These are phyloP conservation scores for Sugiyamaella japonica DNA, from an alignment of 1,139 yeast genomes.

Conservation along the genomic window DNA sequence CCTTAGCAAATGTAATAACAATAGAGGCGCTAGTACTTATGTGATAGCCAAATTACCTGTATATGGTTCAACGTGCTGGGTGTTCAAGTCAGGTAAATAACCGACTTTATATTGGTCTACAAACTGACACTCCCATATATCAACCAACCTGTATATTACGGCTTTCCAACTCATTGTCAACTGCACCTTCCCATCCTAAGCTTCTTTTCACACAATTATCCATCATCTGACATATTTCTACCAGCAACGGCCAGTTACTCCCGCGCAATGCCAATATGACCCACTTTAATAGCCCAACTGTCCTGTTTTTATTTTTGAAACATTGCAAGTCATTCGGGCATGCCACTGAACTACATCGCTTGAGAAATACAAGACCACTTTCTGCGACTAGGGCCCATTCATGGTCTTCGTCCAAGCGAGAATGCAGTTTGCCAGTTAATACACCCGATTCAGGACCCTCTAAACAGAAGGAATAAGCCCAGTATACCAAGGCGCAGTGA, in stretches of 20 bases:
- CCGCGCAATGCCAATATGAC: constrained; percentile 27
- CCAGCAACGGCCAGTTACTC: constrained; percentile 28
- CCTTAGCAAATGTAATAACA: too few species aligned
- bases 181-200: constrained; percentile 28
- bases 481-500: constrained; percentile 51
- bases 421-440: constrained; percentile 18
- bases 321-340: constrained; percentile 20
- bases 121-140: too few species aligned
- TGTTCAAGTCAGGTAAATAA: too few species aligned
- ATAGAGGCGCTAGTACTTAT: too few species aligned
- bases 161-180: constrained; percentile 20
- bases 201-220: constrained; percentile 32
- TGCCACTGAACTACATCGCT: constrained; percentile 15
- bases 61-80: not conserved
- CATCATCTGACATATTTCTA: constrained; percentile 27
- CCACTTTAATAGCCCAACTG: constrained; percentile 28
- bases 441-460: constrained; percentile 56
- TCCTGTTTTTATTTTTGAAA: constrained; percentile 21
- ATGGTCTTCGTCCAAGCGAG: constrained; percentile 16
- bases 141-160: constrained; percentile 25
- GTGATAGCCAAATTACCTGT: too few species aligned
- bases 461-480: constrained; percentile 54
- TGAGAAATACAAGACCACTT: constrained; percentile 22
- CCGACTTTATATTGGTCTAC: not conserved
- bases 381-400: constrained; percentile 27